A percentile compares a stretch with the other conserved stretches of the same genome.
These are phyloP conservation scores for Pestalotiopsis sp. DNA, from an alignment of 2,329 filamentous ascomycete genomes.

Conservation along the genomic window DNA sequence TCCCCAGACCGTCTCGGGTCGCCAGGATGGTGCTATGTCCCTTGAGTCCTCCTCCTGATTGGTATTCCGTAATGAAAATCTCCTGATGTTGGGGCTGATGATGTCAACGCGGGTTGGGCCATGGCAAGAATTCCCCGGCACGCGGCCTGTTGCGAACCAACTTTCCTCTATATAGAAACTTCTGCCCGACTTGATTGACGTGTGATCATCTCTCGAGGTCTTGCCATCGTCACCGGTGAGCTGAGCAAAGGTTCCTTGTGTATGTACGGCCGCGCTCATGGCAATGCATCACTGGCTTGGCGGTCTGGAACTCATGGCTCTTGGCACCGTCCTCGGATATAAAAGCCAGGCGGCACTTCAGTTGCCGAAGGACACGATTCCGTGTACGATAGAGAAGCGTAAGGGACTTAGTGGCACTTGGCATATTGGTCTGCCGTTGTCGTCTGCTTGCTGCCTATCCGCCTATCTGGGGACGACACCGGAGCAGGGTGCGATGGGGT, in stretches of 20 bases:
- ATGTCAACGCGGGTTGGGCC: not conserved
- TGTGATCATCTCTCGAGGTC: not conserved
- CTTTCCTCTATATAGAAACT: too few species aligned
- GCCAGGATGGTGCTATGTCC: not conserved
- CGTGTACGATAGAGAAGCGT: not conserved
- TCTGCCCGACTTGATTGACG: not conserved
- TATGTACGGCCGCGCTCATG: too few species aligned
- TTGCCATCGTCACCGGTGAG: too few species aligned
- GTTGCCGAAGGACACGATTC: not conserved
- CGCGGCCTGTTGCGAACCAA: not conserved
- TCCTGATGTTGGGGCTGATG: not conserved
- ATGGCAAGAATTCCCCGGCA: not conserved
- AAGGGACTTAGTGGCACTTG: too few species aligned
- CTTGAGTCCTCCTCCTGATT: not conserved
- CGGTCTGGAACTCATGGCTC: not conserved
- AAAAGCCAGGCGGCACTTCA: not conserved
- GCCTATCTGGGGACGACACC: not conserved
- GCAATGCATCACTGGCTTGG: too few species aligned
- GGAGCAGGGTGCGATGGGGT: not conserved
- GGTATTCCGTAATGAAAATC: not conserved
- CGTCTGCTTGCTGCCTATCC: not conserved
- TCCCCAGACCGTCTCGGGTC: not conserved
- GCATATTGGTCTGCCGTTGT: not conserved
- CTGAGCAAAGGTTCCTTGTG: too few species aligned
- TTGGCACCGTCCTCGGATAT: not conserved